A percentile compares a stretch with the other conserved stretches of the same genome.
Evolutionary conservation across 2,329 filamentous ascomycete genomes (phyloP).

Genomic region (Nemania diffusa): DNA sequence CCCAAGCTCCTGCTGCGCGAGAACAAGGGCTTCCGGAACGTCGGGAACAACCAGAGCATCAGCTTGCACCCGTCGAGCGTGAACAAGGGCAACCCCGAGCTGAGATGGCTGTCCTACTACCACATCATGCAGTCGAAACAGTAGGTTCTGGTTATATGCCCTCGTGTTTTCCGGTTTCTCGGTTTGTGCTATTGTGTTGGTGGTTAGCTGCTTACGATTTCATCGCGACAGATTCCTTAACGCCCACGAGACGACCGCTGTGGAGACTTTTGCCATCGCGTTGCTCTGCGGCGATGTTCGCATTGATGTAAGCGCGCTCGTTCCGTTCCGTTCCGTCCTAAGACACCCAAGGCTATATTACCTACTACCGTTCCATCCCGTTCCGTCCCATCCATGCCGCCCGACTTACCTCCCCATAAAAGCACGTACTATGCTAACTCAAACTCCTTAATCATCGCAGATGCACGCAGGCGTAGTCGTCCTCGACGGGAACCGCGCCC

Average conservation of each 20-base stretch:
- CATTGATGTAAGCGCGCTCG: slow-evolving; percentile 71
- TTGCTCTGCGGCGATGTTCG: slow-evolving; percentile 89
- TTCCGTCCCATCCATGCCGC: neutral
- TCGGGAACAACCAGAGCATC: slow-evolving; percentile 91
- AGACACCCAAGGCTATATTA: too few relatives aligned
- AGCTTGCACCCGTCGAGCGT: slow-evolving; percentile 89
- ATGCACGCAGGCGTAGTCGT: slow-evolving; percentile 88
- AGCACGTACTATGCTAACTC: slow-evolving; percentile 28
- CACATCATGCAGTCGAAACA: slow-evolving; percentile 94
- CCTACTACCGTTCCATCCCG: neutral
- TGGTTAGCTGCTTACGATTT: slow-evolving; percentile 40
- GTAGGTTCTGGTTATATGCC: slow-evolving; percentile 56
- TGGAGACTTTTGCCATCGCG: slow-evolving; percentile 83
- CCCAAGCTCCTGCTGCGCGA: slow-evolving; percentile 89
- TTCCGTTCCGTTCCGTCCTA: neutral
- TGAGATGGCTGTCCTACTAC: slow-evolving; percentile 93
- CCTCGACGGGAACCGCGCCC: slow-evolving; percentile 86
- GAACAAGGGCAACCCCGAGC: slow-evolving; percentile 75
- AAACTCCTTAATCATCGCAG: slow-evolving; percentile 52
- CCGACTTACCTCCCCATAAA: neutral
- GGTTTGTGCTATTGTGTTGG: neutral
- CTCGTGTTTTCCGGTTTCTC: neutral
- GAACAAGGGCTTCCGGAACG: slow-evolving; percentile 85
- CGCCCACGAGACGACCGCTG: slow-evolving; percentile 86
- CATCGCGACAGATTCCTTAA: slow-evolving; percentile 74